Percentiles rank a stretch among this genome's conserved stretches.
Evolutionary conservation across 306 rosid genomes (phyloP).

Genomic region (Prunus mira): DNA sequence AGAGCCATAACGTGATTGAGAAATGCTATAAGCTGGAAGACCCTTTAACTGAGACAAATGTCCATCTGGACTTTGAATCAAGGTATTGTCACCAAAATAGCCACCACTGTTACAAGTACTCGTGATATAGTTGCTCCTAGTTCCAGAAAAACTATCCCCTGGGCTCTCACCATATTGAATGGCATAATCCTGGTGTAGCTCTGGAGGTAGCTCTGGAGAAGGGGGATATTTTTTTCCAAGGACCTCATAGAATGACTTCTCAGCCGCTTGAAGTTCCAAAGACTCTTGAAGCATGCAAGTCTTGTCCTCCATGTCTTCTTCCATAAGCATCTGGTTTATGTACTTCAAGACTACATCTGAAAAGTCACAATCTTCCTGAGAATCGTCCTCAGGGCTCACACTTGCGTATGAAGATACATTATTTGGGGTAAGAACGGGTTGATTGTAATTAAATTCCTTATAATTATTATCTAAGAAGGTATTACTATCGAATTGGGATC

Average conservation of each 20-base stretch:
- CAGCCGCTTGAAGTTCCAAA: constrained; percentile 90
- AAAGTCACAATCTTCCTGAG: constrained; percentile 83
- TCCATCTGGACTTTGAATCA: constrained; percentile 29
- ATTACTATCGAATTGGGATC: constrained; percentile 30
- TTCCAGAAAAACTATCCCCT: constrained; percentile 32
- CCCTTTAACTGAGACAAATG: constrained; percentile 31
- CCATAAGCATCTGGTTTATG: constrained; percentile 94
- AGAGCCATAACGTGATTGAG: constrained; percentile 54
- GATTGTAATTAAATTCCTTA: constrained; percentile 36
- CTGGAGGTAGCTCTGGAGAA: too few species aligned
- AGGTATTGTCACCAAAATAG: constrained; percentile 28
- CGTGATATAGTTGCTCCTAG: constrained; percentile 26
- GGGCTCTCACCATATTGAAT: constrained; percentile 35
- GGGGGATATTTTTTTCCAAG: constrained; percentile 87
- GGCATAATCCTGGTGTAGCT: constrained; percentile 22
- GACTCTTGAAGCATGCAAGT: constrained; percentile 85
- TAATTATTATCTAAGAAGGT: constrained; percentile 32
- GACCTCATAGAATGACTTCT: constrained; percentile 81
- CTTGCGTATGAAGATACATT: constrained; percentile 36
- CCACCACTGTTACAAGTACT: constrained; percentile 32
- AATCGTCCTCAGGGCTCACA: constrained; percentile 59
- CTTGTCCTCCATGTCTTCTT: constrained; percentile 90
- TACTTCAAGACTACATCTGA: constrained; percentile 74
- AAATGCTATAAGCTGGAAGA: constrained; percentile 32
- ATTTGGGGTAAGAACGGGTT: constrained; percentile 30